These are phyloP conservation scores for Phaeosphaeria sp. DNA, from an alignment of 2,329 filamentous ascomycete species.

Conservation along the genomic window DNA sequence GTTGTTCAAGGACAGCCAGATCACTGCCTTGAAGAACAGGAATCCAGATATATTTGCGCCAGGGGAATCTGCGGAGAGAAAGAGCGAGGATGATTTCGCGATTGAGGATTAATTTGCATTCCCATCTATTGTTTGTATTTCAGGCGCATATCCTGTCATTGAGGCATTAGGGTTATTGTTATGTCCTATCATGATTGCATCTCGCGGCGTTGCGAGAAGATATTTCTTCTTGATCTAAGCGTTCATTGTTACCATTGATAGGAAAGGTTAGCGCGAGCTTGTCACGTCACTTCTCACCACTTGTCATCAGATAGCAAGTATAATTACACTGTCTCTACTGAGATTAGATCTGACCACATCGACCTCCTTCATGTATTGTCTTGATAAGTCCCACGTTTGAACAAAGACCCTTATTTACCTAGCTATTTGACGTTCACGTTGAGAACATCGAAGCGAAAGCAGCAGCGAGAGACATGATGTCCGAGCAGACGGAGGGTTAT, in stretches of 20 bases:
- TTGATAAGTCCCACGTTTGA: background rate
- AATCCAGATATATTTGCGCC: conserved; percentile 30
- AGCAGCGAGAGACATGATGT: background rate
- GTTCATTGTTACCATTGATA: background rate
- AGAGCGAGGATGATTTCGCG: conserved; percentile 11
- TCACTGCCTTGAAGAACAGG: conserved; percentile 46
- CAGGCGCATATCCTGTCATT: background rate
- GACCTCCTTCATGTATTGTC: no score
- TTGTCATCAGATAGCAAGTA: background rate
- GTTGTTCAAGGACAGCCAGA: conserved; percentile 44
- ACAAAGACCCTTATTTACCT: background rate
- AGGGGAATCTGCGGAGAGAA: conserved; percentile 6
- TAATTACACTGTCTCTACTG: background rate
- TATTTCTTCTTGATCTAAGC: background rate
- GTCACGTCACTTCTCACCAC: background rate
- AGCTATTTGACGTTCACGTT: no score
- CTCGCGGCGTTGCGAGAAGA: background rate
- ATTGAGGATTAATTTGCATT: conserved; percentile 10
- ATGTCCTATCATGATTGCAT: background rate
- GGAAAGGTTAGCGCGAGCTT: background rate
- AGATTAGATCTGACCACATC: background rate
- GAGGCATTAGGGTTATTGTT: background rate
- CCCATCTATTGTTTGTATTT: no score
- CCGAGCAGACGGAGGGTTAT: no score
- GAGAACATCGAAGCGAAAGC: no score